Evolutionary conservation across 208 protist genomes (phyloP).

Genomic region (Polymyxa betae): DNA sequence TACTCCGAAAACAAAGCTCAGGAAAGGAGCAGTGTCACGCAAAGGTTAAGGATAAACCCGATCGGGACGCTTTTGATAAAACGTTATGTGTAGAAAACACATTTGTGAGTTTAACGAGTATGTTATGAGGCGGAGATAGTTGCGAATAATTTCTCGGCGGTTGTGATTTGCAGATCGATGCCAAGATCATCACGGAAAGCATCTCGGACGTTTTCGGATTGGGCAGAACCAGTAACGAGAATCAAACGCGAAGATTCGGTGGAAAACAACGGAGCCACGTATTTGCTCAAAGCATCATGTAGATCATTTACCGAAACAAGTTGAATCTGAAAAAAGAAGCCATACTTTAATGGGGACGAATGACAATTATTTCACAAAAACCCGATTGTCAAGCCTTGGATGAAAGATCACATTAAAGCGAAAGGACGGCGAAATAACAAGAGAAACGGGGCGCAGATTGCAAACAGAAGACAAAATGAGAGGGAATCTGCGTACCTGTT

Average conservation of each 20-base stretch:
- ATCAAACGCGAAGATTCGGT: not conserved
- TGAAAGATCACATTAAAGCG: not conserved
- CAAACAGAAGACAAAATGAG: not conserved
- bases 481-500: not conserved
- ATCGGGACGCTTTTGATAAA: too few relatives aligned
- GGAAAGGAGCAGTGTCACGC: too few relatives aligned
- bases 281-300: not conserved
- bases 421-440: conserved; percentile 8
- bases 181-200: too few relatives aligned
- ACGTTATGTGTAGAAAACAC: too few relatives aligned
- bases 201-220: too few relatives aligned
- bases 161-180: too few relatives aligned
- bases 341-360: not conserved
- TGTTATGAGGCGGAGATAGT: too few relatives aligned
- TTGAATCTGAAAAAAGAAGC: not conserved
- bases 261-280: not conserved
- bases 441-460: not conserved
- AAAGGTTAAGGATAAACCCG: too few relatives aligned
- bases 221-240: not conserved
- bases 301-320: not conserved
- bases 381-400: not conserved
- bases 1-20: too few relatives aligned
- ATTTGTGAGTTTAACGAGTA: too few relatives aligned
- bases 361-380: not conserved
- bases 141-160: too few relatives aligned